Evolutionary conservation across 257 asterid genomes (phyloP).

Genomic region (Euphrasia confusa): DNA sequence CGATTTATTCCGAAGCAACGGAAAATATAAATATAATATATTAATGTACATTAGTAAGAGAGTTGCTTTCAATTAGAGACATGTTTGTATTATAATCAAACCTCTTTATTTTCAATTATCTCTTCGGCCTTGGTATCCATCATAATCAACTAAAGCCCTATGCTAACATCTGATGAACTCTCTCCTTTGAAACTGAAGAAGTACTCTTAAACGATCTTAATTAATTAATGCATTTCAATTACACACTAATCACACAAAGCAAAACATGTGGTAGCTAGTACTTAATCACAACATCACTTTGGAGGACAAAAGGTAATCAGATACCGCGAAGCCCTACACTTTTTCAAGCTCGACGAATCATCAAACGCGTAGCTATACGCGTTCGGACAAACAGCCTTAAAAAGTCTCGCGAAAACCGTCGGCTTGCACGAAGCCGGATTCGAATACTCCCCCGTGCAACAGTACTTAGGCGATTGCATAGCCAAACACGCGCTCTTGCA

Average conservation of each 20-base stretch:
- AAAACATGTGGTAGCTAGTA: no score
- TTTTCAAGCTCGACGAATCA: constrained; percentile 78
- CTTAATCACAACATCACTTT: neutral
- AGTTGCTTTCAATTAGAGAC: no score
- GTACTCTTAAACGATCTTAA: no score
- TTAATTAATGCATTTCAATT: no score
- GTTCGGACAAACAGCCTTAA: constrained; percentile 89
- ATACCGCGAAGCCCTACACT: constrained; percentile 74
- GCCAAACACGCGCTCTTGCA: constrained; percentile 96
- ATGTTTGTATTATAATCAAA: no score
- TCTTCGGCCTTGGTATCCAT: no score
- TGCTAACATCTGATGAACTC: no score
- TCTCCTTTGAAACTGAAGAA: no score
- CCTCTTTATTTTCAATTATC: no score
- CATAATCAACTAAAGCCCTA: no score
- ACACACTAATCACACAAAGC: no score
- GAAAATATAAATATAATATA: neutral
- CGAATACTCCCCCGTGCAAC: constrained; percentile 80
- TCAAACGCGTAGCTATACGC: constrained; percentile 91
- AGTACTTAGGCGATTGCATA: constrained; percentile 73
- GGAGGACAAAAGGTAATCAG: constrained; percentile 80
- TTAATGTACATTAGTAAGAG: no score
- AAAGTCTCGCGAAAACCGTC: constrained; percentile 62
- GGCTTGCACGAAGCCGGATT: constrained; percentile 71
- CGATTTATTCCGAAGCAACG: constrained; percentile 24